phyloP scores from a whole-genome alignment of 371 early-diverging fungal genomes.

The Paraphysoderma sedebokerense region DNA sequence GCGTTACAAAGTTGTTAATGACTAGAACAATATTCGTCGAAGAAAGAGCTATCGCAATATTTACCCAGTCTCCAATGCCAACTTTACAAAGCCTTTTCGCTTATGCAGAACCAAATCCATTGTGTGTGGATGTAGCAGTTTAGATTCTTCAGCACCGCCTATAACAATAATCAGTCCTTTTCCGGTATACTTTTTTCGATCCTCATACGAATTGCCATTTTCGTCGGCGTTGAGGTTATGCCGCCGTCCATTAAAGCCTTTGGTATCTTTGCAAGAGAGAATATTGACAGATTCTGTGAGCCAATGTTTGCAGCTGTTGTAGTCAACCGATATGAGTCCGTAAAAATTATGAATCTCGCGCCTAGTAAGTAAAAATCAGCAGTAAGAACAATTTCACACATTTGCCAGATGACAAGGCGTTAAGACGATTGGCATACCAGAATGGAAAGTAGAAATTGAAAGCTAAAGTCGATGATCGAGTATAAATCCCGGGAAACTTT shows the following conservation, averaged over 20 bases:
- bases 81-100: constrained; percentile 23
- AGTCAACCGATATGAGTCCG: neutral
- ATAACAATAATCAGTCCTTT: constrained; percentile 11
- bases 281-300: neutral
- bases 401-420: constrained; percentile 18
- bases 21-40: too few species aligned
- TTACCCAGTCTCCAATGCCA: constrained; percentile 23
- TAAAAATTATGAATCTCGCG: constrained; percentile 9
- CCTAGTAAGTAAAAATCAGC: constrained; percentile 16
- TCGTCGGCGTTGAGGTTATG: neutral
- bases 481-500: constrained; percentile 39
- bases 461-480: constrained; percentile 31
- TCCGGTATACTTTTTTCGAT: constrained; percentile 2
- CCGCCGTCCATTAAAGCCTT: too few species aligned
- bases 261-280: neutral
- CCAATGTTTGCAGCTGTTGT: neutral
- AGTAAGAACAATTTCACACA: constrained; percentile 18
- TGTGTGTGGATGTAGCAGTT: constrained; percentile 15
- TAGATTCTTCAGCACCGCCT: constrained; percentile 25
- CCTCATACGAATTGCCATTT: too few species aligned
- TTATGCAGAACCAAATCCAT: constrained; percentile 19
- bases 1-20: too few species aligned
- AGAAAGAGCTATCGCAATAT: too few species aligned
- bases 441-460: constrained; percentile 45
- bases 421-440: constrained; percentile 17